Evolutionary conservation across 345 rosid species (phyloP).

Genomic region (Gossypioides kirkii): DNA sequence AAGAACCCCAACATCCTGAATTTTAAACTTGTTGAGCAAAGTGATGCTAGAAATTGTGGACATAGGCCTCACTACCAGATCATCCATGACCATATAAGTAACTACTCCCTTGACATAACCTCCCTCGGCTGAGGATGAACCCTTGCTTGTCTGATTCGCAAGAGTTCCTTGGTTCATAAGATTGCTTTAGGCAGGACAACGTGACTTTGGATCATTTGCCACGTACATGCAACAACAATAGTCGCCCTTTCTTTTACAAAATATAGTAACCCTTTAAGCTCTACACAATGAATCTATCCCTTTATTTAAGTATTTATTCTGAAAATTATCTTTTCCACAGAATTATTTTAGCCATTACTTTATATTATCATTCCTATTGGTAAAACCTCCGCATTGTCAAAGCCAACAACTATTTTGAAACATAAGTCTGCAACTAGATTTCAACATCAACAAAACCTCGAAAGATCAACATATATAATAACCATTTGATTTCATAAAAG

Average conservation of each 20-base stretch:
- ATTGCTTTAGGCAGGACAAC: too few species aligned
- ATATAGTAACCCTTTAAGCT: not conserved
- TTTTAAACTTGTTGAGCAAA: slow-evolving; percentile 19
- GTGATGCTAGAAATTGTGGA: slow-evolving; percentile 20
- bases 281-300: not conserved
- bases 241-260: too few species aligned
- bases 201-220: not conserved
- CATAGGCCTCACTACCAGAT: slow-evolving; percentile 26
- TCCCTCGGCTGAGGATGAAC: not conserved
- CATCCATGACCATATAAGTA: slow-evolving; percentile 32
- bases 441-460: not conserved
- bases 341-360: too few species aligned
- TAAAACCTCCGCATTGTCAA: too few species aligned
- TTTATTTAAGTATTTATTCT: too few species aligned
- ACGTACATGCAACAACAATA: not conserved
- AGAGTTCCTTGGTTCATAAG: not conserved
- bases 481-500: not conserved
- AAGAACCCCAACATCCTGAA: slow-evolving; percentile 9
- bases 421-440: not conserved
- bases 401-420: not conserved
- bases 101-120: slow-evolving; percentile 29
- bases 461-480: too few species aligned
- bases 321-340: too few species aligned
- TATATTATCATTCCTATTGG: too few species aligned
- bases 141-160: not conserved